These are phyloP conservation scores for Lactarius psammicola DNA, from an alignment of 768 basidiomycete genomes.

Conservation along the genomic window DNA sequence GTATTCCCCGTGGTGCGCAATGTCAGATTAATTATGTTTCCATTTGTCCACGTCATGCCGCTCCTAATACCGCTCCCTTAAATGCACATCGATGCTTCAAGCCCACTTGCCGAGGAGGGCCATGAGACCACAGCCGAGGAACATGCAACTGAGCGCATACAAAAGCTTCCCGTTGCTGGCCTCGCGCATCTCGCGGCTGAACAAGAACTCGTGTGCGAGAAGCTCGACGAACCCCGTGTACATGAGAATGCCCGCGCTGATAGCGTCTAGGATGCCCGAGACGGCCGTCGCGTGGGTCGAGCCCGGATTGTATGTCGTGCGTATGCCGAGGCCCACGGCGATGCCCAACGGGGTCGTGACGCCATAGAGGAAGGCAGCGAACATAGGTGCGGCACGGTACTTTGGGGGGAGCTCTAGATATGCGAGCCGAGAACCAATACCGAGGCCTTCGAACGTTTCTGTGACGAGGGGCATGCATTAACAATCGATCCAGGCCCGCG, in stretches of 20 bases:
- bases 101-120: slow-evolving; percentile 90
- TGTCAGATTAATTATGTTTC: not conserved
- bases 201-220: slow-evolving; percentile 92
- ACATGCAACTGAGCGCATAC: slow-evolving; percentile 73
- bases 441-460: slow-evolving; percentile 95
- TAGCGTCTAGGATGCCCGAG: slow-evolving; percentile 79
- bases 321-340: slow-evolving; percentile 75
- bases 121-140: slow-evolving; percentile 87
- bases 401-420: slow-evolving; percentile 57
- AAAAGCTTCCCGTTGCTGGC: slow-evolving; percentile 60
- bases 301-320: slow-evolving; percentile 77
- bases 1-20: not conserved
- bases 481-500: not conserved
- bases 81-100: slow-evolving; percentile 36
- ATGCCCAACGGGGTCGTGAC: slow-evolving; percentile 86
- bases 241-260: slow-evolving; percentile 84
- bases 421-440: slow-evolving; percentile 87
- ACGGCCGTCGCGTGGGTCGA: slow-evolving; percentile 76
- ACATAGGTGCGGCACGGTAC: slow-evolving; percentile 57
- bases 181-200: slow-evolving; percentile 83
- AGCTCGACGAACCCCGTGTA: slow-evolving; percentile 90
- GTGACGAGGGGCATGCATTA: not conserved
- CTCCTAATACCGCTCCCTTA: not conserved
- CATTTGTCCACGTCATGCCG: not conserved
- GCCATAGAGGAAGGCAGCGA: slow-evolving; percentile 65